Evolutionary conservation across 2,329 filamentous ascomycete species (phyloP), one percentile per base, ranked within the genome.

Genomic region (Elsinoe necatrix): DNA sequence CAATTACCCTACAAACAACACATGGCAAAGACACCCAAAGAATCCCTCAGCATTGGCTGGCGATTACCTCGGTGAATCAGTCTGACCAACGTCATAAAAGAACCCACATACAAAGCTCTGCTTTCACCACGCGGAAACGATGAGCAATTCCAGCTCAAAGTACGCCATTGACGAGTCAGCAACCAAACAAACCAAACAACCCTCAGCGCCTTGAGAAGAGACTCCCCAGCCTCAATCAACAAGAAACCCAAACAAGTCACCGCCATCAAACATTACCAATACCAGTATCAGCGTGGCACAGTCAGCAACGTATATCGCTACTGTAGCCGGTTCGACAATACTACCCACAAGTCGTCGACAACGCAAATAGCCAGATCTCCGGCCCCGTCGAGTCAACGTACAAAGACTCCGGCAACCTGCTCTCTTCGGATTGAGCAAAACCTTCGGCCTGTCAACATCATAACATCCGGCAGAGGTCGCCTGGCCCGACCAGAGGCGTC

Each of bases 341-440:
- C 16, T 6, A 23, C 41, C 41, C 20, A 45, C 21, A 45, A 23
- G 34, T 48, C 31, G 48, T 52, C 31, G 31, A 39, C 48, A 52
- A n/a, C 48, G 48, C 48, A 52, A 35, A 52, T 7, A 52, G 48
- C 31, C 48, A 52, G 48, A 35, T 20, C 21, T 16, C 20, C 31
- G 48, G 31, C 25, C 8, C 18, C 48, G 29, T 52, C 25, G 29
- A 45, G 41, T 29, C 48, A 52, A 25, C 48, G 48, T 52, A 52
- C 31, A 52, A 29, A 35, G 31, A 39, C 48, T 52, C 48, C 18
- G 18, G 14, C 5, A 52, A 29, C 48, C 48, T 52, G 48, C 48
- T 52, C 34, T 52, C 48, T 7, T 12, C 18, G 6, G 16, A 35
- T 52, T 11, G 48, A 52, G 48, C 48, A 52, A 37, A 52, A 52